Evolutionary conservation across 1,139 yeast species (phyloP), one percentile per base, ranked within the genome.

Genomic region (Lodderomyces theae): DNA sequence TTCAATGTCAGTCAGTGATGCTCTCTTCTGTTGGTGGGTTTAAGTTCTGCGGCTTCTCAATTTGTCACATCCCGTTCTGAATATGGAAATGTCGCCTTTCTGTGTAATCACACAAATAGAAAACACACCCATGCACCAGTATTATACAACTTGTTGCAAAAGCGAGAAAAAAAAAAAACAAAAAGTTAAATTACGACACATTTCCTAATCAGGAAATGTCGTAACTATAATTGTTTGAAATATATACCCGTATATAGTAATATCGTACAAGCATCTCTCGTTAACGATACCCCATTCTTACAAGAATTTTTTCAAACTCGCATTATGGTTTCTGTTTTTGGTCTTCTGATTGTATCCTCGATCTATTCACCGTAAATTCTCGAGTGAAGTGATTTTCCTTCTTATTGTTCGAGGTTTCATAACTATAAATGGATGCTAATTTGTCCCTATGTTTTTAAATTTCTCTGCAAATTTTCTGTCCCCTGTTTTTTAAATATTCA

Each of bases 341-440:
- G 31, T 28, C 31, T 28, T 28, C 18, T 10, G 17, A 28, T 28
- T n/a, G n/a, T n/a, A n/a, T n/a, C n/a, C n/a, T n/a, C n/a, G n/a
- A n/a, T n/a, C 15, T 18, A 28, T 15, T 15, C 31, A 7, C n/a
- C 31, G 31, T 28, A 28, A 15, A 28, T 28, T 28, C 31, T 28
- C 31, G 31, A 28, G 31, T 8, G 26, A 15, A 16, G 26, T 4
- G 8, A 4, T 9, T 13, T 26, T 12, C 13, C 9, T 13, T 28
- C 3, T 13, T 9, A 28, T 28, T 28, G 31, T 28, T 18, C n/a
- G 11, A 24, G 16, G 9, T 13, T 4, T 25, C 6, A 12, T n/a
- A 15, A 13, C 18, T 28, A 28, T 28, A 28, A 28, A 28, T 28
- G 31, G 18, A 16, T 15, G 31, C 31, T 28, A 28, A 28, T 15